Evolutionary conservation across 2,329 filamentous ascomycete genomes (phyloP).

Genomic region (Fusarium albosuccineum): DNA sequence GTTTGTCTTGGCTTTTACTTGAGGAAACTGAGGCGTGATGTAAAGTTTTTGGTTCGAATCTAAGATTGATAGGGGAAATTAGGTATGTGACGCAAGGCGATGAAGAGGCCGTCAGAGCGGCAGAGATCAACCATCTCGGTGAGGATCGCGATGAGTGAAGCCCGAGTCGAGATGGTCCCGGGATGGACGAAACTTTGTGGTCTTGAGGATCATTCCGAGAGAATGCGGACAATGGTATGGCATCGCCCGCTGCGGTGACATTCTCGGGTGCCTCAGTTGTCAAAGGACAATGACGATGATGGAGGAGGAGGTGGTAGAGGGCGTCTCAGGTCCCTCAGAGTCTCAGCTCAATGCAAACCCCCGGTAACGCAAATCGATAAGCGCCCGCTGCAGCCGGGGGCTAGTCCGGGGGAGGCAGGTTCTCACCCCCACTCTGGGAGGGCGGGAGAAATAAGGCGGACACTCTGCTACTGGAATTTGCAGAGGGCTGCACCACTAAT

Average conservation of each 20-base stretch:
- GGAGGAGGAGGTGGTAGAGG: too few relatives aligned
- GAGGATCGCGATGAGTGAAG: too few relatives aligned
- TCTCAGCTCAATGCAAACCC: background rate
- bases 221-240: too few relatives aligned
- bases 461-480: background rate
- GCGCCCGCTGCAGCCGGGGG: slow-evolving; percentile 32
- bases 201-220: too few relatives aligned
- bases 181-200: too few relatives aligned
- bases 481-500: background rate
- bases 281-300: too few relatives aligned
- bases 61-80: background rate
- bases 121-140: background rate
- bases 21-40: slow-evolving; percentile 11
- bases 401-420: slow-evolving; percentile 29
- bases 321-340: too few relatives aligned
- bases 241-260: too few relatives aligned
- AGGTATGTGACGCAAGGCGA: background rate
- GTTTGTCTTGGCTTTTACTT: slow-evolving; percentile 43
- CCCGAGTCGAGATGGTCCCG: too few relatives aligned
- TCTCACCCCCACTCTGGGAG: slow-evolving; percentile 29
- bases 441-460: slow-evolving; percentile 10
- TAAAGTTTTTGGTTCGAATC: background rate
- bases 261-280: too few relatives aligned
- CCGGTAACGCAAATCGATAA: slow-evolving; percentile 35
- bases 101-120: background rate